Base-by-base conservation (phyloP, 352 stramenopile genomes). In the Phytophthora citrophthora region DNA sequence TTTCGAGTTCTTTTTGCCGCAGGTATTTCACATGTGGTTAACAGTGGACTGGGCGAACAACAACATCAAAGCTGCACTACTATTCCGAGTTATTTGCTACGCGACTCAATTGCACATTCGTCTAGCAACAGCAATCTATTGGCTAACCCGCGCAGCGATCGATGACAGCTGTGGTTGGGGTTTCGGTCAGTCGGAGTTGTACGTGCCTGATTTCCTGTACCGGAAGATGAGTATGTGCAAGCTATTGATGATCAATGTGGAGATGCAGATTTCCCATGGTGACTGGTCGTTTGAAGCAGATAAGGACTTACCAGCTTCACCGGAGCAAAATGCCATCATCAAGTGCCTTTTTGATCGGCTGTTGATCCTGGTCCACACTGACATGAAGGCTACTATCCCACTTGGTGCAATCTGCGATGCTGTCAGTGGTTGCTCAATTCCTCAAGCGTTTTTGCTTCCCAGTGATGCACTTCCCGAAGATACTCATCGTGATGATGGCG, bases 11-110 rank as follows among this genome's bases (percentile, higher is more conserved):
- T 94, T 94, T 63, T 45, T 94, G 49, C 86, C 86, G 6, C 83
- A 94, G 57, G 68, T 94, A 40, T 94, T 93, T 59, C 86, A 94
- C 49, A 81, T 93, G 71, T 94, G 86, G 86, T 70, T 92, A 41
- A 91, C 86, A 2, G 81, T 91, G 40, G 84, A 93, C 73, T 92
- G 81, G 76, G 76, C 75, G 2, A 76, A 64, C 36, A 92, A 93
- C 60, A 89, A 75, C 31, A 79, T 90, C 47, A 94, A 94, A 72
- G 81, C 80, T 4, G 85, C 74, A 13, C 72, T 94, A 32, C 72
- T 94, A 15, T 86, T 93, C 43, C 83, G 84, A 31, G 81, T 91
- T 23, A 76, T 94, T 27, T 83, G 75, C 52, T 88, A 88, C 43
- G 82, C 82, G 5, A 86, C 83, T 15, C 82, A 89, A 44, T 68